Evolutionary conservation across 106 monocot species (phyloP), one percentile per base, ranked within the genome.

Genomic region (Platanthera zijinensis): DNA sequence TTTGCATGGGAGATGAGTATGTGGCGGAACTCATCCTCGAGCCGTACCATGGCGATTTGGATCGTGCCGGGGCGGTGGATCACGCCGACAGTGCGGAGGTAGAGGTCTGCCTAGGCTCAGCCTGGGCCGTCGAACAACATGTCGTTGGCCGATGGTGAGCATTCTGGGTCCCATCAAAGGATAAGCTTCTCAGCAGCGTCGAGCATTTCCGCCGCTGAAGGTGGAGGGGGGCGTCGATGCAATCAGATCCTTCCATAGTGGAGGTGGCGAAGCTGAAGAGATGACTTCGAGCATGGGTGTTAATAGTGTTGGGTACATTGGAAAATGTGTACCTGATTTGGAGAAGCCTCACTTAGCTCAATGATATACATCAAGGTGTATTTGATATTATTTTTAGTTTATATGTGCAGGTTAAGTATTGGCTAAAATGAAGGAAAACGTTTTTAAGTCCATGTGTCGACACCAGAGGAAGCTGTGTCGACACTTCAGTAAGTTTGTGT

Each of bases 1-100:
- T 81, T 84, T 10, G 86, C 78, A 5, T 86, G 84, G 45, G 91
- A 72, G 48, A 82, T 15, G 49, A 97, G 91, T 46, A 97, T 82
- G 84, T 91, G 78, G 8, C 91, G 85, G 84, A 97, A 94, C 85
- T 97, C 97, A 77, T 97, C 93, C 83, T 97, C 97, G 19, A 97
- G 93, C 45, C 91, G 83, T 19, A 89, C 91, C 97, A 97, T 97
- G 75, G 94, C 97, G 79, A 87, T 77, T 82, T 94, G 91, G 72
- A 93, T 72, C 61, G 89, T 47, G 25, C 50, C 19, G 30, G 80
- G 80, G 18, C 81, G 88, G 18, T 81, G 87, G 81, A 85, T 80
- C 78, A 75, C 83, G 74, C 85, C 90, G 63, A 87, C 85, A 69
- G 87, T 87, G 30, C 73, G 85, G 66, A 87, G 87, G 78, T 66